Conservation (phyloP, 2,329 filamentous ascomycete genomes). For the Alternaria ventricosa region DNA sequence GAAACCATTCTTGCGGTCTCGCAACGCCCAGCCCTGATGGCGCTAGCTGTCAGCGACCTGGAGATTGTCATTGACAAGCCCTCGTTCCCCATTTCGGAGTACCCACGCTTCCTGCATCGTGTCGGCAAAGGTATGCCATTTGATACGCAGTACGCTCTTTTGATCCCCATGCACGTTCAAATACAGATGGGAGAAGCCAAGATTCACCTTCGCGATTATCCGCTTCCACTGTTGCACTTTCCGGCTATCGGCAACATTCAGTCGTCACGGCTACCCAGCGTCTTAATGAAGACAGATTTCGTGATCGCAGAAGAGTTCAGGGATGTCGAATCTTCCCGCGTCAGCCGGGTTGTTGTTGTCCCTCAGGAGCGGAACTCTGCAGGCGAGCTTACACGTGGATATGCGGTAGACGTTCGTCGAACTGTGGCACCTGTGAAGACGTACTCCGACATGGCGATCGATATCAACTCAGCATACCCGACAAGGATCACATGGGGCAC, state of each 20-base stretch:
- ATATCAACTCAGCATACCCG: conserved; percentile 90
- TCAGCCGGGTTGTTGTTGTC: conserved; percentile 83
- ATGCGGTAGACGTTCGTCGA: conserved; percentile 83
- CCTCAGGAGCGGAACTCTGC: conserved; percentile 66
- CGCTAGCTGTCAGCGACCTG: conserved; percentile 80
- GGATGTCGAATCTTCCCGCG: conserved; percentile 77
- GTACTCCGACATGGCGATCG: conserved; percentile 88
- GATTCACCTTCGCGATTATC: conserved; percentile 89
- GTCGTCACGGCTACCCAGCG: conserved; percentile 77
- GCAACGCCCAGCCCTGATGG: conserved; percentile 82
- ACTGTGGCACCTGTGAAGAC: conserved; percentile 96
- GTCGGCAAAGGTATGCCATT: conserved; percentile 97
- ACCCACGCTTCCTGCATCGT: conserved; percentile 82
- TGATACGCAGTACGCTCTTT: conserved; percentile 86
- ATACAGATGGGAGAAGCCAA: conserved; percentile 90
- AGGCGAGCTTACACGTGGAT: conserved; percentile 70
- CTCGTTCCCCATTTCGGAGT: conserved; percentile 81
- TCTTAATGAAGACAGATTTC: conserved; percentile 87
- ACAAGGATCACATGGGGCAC: conserved; percentile 97
- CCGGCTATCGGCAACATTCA: conserved; percentile 82
- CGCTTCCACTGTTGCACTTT: conserved; percentile 88
- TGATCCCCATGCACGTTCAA: conserved; percentile 88
- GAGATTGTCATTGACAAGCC: conserved; percentile 89
- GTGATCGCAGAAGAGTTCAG: conserved; percentile 94
- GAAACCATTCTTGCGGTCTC: conserved; percentile 88